phyloP scores from a whole-genome alignment of 2,329 filamentous ascomycete genomes.

The Botrytis squamosa region DNA sequence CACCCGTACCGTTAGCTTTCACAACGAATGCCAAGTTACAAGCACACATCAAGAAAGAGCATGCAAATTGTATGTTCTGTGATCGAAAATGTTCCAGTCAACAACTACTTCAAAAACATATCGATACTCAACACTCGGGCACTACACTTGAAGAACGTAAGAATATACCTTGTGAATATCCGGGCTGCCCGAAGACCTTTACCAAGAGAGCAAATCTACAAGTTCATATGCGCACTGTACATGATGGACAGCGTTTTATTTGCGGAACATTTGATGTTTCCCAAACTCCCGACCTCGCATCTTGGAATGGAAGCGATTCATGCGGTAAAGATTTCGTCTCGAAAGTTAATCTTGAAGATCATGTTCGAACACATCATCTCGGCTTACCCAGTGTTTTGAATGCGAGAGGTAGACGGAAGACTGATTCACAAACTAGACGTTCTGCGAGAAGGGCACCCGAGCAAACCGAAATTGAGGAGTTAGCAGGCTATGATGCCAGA shows the following conservation, averaged over 20 bases:
- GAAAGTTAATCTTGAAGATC: constrained; percentile 78
- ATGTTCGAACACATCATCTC: constrained; percentile 79
- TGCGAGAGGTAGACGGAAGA: constrained; percentile 41
- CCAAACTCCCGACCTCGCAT: constrained; percentile 54
- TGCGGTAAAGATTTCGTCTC: constrained; percentile 76
- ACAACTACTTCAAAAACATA: constrained; percentile 69
- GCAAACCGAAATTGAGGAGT: constrained; percentile 43
- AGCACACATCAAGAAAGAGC: constrained; percentile 68
- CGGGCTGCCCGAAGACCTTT: constrained; percentile 72
- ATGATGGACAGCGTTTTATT: constrained; percentile 74
- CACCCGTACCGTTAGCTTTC: constrained; percentile 57
- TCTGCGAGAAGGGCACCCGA: not conserved
- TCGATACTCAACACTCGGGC: constrained; percentile 73
- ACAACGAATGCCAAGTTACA: constrained; percentile 69
- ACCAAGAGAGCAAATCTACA: constrained; percentile 81
- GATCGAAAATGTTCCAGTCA: constrained; percentile 64
- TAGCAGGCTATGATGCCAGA: constrained; percentile 51
- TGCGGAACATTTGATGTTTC: constrained; percentile 69
- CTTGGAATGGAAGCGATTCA: constrained; percentile 64
- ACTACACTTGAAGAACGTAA: constrained; percentile 61
- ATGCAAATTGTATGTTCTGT: constrained; percentile 76
- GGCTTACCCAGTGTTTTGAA: constrained; percentile 49
- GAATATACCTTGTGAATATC: constrained; percentile 63
- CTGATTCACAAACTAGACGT: not conserved
- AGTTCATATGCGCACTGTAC: constrained; percentile 73